Base-by-base conservation (phyloP, 352 stramenopile genomes). In the Pythium biforme region DNA sequence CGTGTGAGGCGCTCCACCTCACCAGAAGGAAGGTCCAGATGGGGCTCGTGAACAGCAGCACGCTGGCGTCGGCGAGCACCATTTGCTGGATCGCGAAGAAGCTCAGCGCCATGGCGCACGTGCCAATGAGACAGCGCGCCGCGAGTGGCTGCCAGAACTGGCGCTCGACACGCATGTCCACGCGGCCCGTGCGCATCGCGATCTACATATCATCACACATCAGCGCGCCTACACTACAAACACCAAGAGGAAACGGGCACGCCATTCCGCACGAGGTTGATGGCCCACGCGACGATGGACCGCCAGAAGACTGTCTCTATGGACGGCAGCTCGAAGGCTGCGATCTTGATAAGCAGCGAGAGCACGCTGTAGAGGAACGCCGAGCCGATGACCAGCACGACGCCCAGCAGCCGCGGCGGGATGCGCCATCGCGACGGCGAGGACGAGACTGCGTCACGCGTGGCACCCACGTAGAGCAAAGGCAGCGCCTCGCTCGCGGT, bases 221-320 rank as follows among this genome's bases (percentile, higher is more conserved):
- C 19, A 31, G 12, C 10, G 31, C 31, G 31, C 31, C 8, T 10
- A 11, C 1, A 15, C 31, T 11, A 34, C 10, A 4, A 4, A 34
- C 29, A 34, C 5, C 29, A 37, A 37, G 31, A 37, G 31, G 8
- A 12, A 11, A 37, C 7, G 14, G 31, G 8, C 31, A 37, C 31
- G 7, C 31, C 11, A 17, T n/a, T n/a, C 62, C 72, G 48, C 73
- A 86, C 79, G 2, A 84, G 27, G 25, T 79, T 90, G 34, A 87
- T 54, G 14, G 80, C 7, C 74, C 66, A 86, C 10, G 79, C 75
- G 15, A 85, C 70, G 34, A 81, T 55, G 11, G 74, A 81, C 19
- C 76, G 77, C 79, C 79, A 90, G 56, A 88, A 90, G 40, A 89
- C 65, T 15, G 68, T 78, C 58, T 90, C 79, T 56, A 88, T 80